Evolutionary conservation across 345 rosid species (phyloP), one percentile per base, ranked within the genome.

Genomic region (Combretum micranthum): DNA sequence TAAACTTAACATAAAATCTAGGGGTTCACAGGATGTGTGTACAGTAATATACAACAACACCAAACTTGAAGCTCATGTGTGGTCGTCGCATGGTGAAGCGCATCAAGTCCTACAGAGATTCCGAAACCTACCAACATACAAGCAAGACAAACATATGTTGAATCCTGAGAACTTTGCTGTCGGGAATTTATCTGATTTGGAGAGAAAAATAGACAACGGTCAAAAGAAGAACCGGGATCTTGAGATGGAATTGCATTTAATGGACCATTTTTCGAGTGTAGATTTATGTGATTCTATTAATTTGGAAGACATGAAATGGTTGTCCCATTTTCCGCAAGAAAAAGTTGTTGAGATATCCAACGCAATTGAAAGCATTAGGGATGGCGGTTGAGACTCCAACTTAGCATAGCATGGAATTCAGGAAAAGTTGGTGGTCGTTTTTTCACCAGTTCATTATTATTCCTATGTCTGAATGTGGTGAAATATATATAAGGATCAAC

Each of bases 1-100:
- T n/a, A n/a, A n/a, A n/a, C n/a, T n/a, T n/a, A n/a, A n/a, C n/a
- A n/a, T n/a, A n/a, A n/a, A n/a, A n/a, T n/a, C n/a, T n/a, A n/a
- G n/a, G n/a, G n/a, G n/a, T n/a, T n/a, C n/a, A n/a, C n/a, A n/a
- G 26, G 26, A 47, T 5, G 75, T 78, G 1, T 81, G 77, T 32
- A 78, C 73, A 10, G 20, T 80, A 37, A 62, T 80, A 47, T 72
- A 57, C 62, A 53, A 65, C 43, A 25, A 53, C 32, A 63, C 17
- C 15, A 60, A 68, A 15, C 20, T 44, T 8, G 62, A 50, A 10
- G 75, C 78, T 0, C 69, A 72, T 4, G 61, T 68, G 12, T 81
- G 86, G 86, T 79, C 86, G 16, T 68, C 80, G 15, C 23, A 11
- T 10, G 7, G 14, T 1, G 78, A 64, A 42, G 71, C 78, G 0